Percentiles rank a stretch among this genome's conserved stretches.
Evolutionary conservation across 1,284 basidiomycete genomes (phyloP).

Genomic region (Trichosporon ovoides): DNA sequence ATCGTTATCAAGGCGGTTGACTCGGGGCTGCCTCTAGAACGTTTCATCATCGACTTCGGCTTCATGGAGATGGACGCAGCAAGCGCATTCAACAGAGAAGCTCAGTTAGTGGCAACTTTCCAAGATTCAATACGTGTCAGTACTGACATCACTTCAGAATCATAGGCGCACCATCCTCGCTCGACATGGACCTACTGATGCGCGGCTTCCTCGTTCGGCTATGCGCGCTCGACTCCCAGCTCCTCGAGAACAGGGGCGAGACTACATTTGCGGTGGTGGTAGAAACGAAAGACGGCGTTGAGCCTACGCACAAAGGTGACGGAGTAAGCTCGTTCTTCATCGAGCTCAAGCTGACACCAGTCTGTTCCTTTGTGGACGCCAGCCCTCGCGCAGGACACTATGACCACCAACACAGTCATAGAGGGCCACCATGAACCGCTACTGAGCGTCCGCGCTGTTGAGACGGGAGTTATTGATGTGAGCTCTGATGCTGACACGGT

Average conservation of each 20-base stretch:
- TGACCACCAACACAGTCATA: conserved; percentile 18
- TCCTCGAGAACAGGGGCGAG: conserved; percentile 64
- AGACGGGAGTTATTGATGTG: conserved; percentile 80
- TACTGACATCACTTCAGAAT: conserved; percentile 12
- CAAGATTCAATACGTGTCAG: too few species aligned
- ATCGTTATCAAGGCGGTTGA: conserved; percentile 69
- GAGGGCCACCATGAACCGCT: conserved; percentile 36
- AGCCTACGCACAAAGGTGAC: conserved; percentile 53
- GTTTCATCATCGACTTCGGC: conserved; percentile 59
- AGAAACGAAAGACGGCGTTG: conserved; percentile 67
- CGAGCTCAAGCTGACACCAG: conserved; percentile 6
- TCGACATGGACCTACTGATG: conserved; percentile 67
- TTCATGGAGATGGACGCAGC: conserved; percentile 68
- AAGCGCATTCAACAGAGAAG: conserved; percentile 57
- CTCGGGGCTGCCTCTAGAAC: conserved; percentile 54
- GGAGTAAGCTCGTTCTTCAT: conserved; percentile 48
- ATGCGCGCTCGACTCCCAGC: conserved; percentile 69
- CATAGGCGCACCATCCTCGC: conserved; percentile 25
- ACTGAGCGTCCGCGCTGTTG: conserved; percentile 65
- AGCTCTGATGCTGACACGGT: conserved; percentile 34
- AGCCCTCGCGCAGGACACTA: conserved; percentile 31
- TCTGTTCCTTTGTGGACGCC: conserved; percentile 49
- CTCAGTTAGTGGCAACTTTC: too few species aligned
- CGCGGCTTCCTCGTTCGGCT: conserved; percentile 81
- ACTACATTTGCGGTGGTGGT: conserved; percentile 75